phyloP scores from a whole-genome alignment of 345 rosid species.

The Aurinia saxatilis region DNA sequence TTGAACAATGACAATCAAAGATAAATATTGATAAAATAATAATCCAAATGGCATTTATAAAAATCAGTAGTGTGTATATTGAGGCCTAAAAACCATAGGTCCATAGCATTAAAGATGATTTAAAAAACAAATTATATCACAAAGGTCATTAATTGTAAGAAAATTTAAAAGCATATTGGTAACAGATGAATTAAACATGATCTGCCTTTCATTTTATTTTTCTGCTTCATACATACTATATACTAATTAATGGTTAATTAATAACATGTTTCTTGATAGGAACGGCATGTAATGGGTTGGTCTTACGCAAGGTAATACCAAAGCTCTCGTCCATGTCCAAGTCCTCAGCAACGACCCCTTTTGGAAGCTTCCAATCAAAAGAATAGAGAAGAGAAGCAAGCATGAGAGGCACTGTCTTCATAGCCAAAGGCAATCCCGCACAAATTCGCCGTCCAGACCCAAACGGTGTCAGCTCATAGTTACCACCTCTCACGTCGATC shows the following conservation, averaged over 20 bases:
- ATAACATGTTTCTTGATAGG: conserved; percentile 8
- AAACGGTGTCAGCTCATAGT: conserved; percentile 27
- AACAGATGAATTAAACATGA: no score
- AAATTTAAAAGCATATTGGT: no score
- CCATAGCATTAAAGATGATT: no score
- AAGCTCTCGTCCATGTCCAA: conserved; percentile 39
- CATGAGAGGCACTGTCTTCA: conserved; percentile 30
- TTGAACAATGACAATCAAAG: no score
- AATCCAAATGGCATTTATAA: no score
- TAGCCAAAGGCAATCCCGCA: conserved; percentile 34
- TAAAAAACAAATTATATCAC: no score
- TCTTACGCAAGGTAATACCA: conserved; percentile 26
- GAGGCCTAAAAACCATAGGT: no score
- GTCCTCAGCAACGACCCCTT: conserved; percentile 16
- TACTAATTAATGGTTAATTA: not conserved
- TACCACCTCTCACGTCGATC: conserved; percentile 18
- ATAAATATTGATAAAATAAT: no score
- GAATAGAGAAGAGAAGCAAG: conserved; percentile 36
- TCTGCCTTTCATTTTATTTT: no score
- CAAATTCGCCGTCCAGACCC: conserved; percentile 30
- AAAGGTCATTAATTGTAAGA: no score
- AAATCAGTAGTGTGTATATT: no score
- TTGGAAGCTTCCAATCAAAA: conserved; percentile 44
- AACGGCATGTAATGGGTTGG: conserved; percentile 20
- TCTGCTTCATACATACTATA: not conserved